Evolutionary conservation across 306 rosid species (phyloP), one percentile per base, ranked within the genome.

Genomic region (Cucumis melo): DNA sequence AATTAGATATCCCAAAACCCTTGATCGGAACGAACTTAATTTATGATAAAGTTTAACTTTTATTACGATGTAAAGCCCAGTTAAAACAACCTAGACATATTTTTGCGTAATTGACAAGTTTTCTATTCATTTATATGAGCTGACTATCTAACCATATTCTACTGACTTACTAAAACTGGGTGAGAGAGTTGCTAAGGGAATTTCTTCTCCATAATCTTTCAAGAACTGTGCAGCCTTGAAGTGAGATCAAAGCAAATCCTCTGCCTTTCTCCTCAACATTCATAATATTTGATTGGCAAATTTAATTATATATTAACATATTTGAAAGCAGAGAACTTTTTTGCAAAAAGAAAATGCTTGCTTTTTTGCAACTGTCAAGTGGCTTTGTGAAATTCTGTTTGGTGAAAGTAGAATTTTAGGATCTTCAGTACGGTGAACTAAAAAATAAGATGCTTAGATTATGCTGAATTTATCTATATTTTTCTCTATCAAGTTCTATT

Each of bases 161-260:
- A 5, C 63, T 8, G 21, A 58, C 4, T 32, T 5, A 2, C 48
- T 36, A 64, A 36, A 64, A 34, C 23, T 64, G 44, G 44, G 27
- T 1, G 23, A 38, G 44, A 6, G 15, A 10, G 27, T 20, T 29
- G 13, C 29, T 27, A 27, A 27, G 24, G 48, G 51, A 65, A 19
- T 65, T 65, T 65, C 21, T 65, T 38, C 39, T 38, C 17, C 73
- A 65, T 65, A 65, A 73, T 73, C 64, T 48, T 51, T 73, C 61
- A 73, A 53, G 77, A 73, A 61, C 67, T 7, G n/a, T 29, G 21
- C 58, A 84, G 41, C 42, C 58, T 34, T 61, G 85, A 82, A 48
- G 81, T 76, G 79, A 84, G 77, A 75, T 78, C 48, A 17, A 77
- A n/a, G 41, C 84, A 87, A 20, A 50, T 87, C 84, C 78, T 84